These are phyloP conservation scores for Trichothecium roseum DNA, from an alignment of 2,329 filamentous ascomycete genomes.

Conservation along the genomic window DNA sequence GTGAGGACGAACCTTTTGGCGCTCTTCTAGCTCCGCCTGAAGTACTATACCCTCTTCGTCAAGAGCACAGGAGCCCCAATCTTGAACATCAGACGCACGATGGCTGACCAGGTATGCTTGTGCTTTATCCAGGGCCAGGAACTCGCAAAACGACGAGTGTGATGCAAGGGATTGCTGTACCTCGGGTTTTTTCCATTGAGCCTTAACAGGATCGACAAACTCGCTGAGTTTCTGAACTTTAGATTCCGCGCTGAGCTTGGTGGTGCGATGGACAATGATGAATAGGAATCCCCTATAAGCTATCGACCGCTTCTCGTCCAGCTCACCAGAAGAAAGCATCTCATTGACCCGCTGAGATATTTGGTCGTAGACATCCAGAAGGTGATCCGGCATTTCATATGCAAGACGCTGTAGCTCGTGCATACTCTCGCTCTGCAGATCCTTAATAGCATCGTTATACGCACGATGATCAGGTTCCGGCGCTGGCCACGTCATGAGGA, in stretches of 20 bases:
- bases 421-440: constrained; percentile 75
- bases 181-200: constrained; percentile 65
- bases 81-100: constrained; percentile 63
- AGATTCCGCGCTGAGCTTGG: constrained; percentile 57
- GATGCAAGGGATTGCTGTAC: constrained; percentile 61
- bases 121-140: constrained; percentile 71
- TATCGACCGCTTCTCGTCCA: constrained; percentile 75
- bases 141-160: constrained; percentile 68
- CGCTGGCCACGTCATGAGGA: constrained; percentile 71
- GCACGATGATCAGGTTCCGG: constrained; percentile 59
- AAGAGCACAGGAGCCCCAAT: constrained; percentile 72
- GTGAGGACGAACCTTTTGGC: constrained; percentile 52
- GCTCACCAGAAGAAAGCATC: constrained; percentile 59
- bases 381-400: constrained; percentile 81
- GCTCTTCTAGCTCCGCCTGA: constrained; percentile 68
- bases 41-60: constrained; percentile 71
- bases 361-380: constrained; percentile 81
- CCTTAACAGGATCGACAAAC: constrained; percentile 74
- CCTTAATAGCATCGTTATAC: constrained; percentile 83
- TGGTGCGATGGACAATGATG: constrained; percentile 86
- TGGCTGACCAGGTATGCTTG: constrained; percentile 67
- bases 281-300: constrained; percentile 87
- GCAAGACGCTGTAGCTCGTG: constrained; percentile 83
- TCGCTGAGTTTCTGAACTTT: constrained; percentile 62
- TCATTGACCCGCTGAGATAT: constrained; percentile 76